These are phyloP conservation scores for Kuraishia piskuri DNA, from an alignment of 805 yeast species.

Conservation along the genomic window DNA sequence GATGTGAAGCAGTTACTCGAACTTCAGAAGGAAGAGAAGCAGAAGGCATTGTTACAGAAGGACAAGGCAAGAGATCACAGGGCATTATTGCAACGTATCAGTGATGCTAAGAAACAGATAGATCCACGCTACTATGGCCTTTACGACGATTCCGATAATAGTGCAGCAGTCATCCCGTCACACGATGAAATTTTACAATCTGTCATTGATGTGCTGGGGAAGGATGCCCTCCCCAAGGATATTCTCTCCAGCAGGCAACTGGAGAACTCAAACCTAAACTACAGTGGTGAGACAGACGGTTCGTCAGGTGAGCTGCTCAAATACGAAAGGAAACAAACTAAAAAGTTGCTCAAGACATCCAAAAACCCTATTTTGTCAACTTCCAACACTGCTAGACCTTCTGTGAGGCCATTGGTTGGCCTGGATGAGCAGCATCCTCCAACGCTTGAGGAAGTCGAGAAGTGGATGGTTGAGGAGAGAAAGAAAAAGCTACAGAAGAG, in stretches of 20 bases:
- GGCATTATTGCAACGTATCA: constrained; percentile 13
- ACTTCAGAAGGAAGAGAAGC: constrained; percentile 18
- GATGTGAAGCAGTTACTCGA: constrained; percentile 51
- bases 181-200: constrained; percentile 7
- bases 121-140: constrained; percentile 36
- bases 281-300: neutral
- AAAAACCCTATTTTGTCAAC: neutral
- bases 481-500: constrained; percentile 30
- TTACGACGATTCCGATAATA: constrained; percentile 13
- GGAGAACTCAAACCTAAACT: constrained; percentile 9
- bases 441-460: constrained; percentile 30
- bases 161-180: constrained; percentile 4
- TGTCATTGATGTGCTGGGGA: constrained; percentile 9
- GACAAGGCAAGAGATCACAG: constrained; percentile 9
- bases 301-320: constrained; percentile 10
- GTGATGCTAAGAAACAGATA: constrained; percentile 18
- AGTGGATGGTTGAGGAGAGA: constrained; percentile 35
- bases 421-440: constrained; percentile 24
- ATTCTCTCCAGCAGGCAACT: constrained; percentile 5
- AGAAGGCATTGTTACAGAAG: constrained; percentile 13
- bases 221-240: constrained; percentile 7
- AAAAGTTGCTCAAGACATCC: constrained; percentile 10
- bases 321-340: constrained; percentile 21
- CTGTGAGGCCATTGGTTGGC: constrained; percentile 4
- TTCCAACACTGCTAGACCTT: too few species aligned